Base-by-base conservation (phyloP, 2,329 filamentous ascomycete species). In the Botrytis cinerea region DNA sequence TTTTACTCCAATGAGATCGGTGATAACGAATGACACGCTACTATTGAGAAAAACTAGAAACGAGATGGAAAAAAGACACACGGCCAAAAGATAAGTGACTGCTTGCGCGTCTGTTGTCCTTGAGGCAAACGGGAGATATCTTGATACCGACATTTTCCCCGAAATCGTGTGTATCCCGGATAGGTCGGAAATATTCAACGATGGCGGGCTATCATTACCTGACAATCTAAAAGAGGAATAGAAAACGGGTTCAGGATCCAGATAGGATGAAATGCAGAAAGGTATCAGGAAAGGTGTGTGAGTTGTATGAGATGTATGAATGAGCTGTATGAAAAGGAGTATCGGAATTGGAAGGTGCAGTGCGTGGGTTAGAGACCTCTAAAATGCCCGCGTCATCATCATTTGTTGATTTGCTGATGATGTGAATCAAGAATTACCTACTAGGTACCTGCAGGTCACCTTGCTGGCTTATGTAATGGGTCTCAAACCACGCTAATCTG, bases 1-100 rank as follows among this genome's bases (percentile, higher is more conserved):
- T 80, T 92, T 91, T 78, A 92, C 87, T 74, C 92, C 92, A 77
- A 97, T 90, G 75, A 94, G 87, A 82, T 95, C 92, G 75, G 93
- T 95, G 75, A 97, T 90, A 74, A 96, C 92, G 83, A 96, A 97
- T 72, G 92, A 94, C 74, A 96, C 87, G 80, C 90, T 91, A 84
- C 90, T 92, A 85, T 96, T 96, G 75, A 97, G 88, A 83, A 97
- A 97, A 79, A 97, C 93, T 77, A 97, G 91, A 84, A 96, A 96
- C 72, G 92, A 92, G 80, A 97, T 96, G 82, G 91, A 93, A 85
- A 95, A 95, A 78, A 97, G 89, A 75, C 92, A 93, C 79, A 96
- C 92, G 80, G 91, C 91, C 76, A 94, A 87, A 51, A 97, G 89
- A 82, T 97, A 97, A 45, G 93, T 92, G 73, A 87, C 82, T n/a